A percentile compares a stretch with the other conserved stretches of the same genome.
These are phyloP conservation scores for Nicotiana obtusifolia DNA, from an alignment of 257 asterid species.

Conservation along the genomic window DNA sequence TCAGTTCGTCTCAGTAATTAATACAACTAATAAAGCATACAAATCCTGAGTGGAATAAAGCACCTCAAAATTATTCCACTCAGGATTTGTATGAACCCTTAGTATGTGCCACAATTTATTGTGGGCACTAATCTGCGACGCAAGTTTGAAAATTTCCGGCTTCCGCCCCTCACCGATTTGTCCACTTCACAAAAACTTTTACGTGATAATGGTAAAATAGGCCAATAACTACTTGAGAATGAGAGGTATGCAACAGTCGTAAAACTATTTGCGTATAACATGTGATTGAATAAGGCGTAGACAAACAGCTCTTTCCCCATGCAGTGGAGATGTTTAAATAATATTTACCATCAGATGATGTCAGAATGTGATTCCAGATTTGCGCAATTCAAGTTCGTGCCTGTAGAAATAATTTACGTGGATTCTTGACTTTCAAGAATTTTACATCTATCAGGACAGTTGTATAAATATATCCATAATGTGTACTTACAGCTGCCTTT, in stretches of 20 bases:
- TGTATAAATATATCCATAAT: background rate
- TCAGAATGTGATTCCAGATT: background rate
- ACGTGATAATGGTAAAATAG: background rate
- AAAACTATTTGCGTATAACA: background rate
- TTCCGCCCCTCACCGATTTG: background rate
- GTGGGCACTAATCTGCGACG: background rate
- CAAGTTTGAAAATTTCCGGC: background rate
- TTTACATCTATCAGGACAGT: background rate
- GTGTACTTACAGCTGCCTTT: slow-evolving; percentile 59
- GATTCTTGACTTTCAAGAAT: background rate
- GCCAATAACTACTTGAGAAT: background rate
- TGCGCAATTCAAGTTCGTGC: background rate
- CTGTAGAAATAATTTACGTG: background rate
- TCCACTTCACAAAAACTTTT: background rate
- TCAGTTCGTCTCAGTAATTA: background rate
- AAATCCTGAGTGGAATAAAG: background rate
- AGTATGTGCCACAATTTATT: background rate
- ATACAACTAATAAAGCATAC: background rate
- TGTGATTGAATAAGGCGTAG: background rate
- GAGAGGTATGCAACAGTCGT: background rate
- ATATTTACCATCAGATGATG: background rate
- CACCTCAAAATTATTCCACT: background rate
- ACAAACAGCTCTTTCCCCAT: background rate
- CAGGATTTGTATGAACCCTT: background rate
- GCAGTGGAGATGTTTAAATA: background rate